phyloP scores from a whole-genome alignment of 2,329 filamentous ascomycete genomes.

The Calonectria ilicicola region DNA sequence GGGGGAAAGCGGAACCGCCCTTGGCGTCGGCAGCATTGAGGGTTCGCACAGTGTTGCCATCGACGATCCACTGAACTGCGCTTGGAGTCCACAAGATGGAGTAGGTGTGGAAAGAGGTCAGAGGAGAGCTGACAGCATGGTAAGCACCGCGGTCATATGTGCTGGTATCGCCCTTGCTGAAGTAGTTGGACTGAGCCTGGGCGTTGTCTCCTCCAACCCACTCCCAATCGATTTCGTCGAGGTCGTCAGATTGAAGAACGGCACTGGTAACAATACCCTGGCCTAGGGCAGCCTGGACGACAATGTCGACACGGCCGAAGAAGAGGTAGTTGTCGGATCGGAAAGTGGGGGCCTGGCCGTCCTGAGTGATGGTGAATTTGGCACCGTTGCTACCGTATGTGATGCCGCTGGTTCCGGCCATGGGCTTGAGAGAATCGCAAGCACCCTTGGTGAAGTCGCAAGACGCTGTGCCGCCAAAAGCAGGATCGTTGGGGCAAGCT shows the following conservation, averaged over 20 bases:
- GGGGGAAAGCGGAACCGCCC: slow-evolving; percentile 71
- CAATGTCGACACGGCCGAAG: slow-evolving; percentile 89
- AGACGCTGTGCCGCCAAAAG: slow-evolving; percentile 69
- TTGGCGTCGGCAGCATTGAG: slow-evolving; percentile 70
- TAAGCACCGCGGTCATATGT: slow-evolving; percentile 77
- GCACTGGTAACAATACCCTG: slow-evolving; percentile 89
- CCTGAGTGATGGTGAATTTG: slow-evolving; percentile 75
- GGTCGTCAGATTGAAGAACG: slow-evolving; percentile 88
- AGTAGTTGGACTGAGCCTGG: slow-evolving; percentile 90
- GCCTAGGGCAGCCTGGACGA: slow-evolving; percentile 82
- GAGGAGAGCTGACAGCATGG: slow-evolving; percentile 67
- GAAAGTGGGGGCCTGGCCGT: slow-evolving; percentile 78
- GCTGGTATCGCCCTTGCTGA: slow-evolving; percentile 79
- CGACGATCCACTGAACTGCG: slow-evolving; percentile 73
- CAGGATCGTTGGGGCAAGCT: slow-evolving; percentile 81
- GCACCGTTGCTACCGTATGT: slow-evolving; percentile 63
- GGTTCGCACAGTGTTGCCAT: slow-evolving; percentile 71
- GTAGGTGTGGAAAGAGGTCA: slow-evolving; percentile 74
- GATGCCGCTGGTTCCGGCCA: slow-evolving; percentile 59
- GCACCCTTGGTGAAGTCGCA: slow-evolving; percentile 84
- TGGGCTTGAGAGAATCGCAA: slow-evolving; percentile 66
- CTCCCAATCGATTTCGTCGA: slow-evolving; percentile 94
- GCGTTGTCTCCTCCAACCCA: slow-evolving; percentile 83
- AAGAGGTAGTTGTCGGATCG: slow-evolving; percentile 90
- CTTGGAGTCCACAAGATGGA: slow-evolving; percentile 76